Evolutionary conservation across 2,329 filamentous ascomycete species (phyloP).

Genomic region (Trichocomaceae sp.): DNA sequence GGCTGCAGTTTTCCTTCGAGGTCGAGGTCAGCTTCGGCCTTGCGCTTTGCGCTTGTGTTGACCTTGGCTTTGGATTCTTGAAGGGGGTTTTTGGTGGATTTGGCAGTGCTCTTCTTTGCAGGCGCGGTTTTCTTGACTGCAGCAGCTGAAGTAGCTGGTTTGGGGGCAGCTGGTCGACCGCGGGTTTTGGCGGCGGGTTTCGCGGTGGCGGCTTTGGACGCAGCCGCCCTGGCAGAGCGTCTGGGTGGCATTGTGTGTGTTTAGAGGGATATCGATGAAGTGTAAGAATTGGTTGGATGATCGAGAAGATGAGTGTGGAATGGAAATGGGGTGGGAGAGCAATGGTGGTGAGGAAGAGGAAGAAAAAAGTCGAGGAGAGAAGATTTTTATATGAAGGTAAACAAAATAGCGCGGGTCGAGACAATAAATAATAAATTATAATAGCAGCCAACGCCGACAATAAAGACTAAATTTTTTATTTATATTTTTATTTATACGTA

Average conservation of each 20-base stretch:
- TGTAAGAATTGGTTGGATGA: background rate
- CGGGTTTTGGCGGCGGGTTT: slow-evolving; percentile 5
- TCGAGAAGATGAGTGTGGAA: background rate
- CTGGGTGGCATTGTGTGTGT: slow-evolving; percentile 10
- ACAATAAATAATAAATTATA: background rate
- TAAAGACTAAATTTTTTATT: background rate
- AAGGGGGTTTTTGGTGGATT: slow-evolving; percentile 10
- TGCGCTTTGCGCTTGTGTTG: slow-evolving; percentile 14
- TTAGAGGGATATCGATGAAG: background rate
- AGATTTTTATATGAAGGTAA: too few species aligned
- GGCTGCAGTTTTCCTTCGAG: slow-evolving; percentile 10
- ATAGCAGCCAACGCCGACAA: background rate
- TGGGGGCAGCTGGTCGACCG: slow-evolving; percentile 8
- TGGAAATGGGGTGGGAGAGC: background rate
- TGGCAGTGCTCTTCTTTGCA: slow-evolving; percentile 3
- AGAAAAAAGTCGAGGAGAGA: background rate
- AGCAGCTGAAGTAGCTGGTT: background rate
- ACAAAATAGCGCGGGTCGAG: background rate
- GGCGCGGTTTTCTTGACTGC: slow-evolving; percentile 3
- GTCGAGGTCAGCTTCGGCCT: slow-evolving; percentile 13
- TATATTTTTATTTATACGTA: too few species aligned
- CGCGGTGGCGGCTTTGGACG: slow-evolving; percentile 3
- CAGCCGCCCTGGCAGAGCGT: slow-evolving; percentile 8
- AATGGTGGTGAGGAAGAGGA: background rate
- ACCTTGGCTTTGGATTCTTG: slow-evolving; percentile 14